Evolutionary conservation across 768 basidiomycete species (phyloP).

Genomic region (Albatrellus ellisii): DNA sequence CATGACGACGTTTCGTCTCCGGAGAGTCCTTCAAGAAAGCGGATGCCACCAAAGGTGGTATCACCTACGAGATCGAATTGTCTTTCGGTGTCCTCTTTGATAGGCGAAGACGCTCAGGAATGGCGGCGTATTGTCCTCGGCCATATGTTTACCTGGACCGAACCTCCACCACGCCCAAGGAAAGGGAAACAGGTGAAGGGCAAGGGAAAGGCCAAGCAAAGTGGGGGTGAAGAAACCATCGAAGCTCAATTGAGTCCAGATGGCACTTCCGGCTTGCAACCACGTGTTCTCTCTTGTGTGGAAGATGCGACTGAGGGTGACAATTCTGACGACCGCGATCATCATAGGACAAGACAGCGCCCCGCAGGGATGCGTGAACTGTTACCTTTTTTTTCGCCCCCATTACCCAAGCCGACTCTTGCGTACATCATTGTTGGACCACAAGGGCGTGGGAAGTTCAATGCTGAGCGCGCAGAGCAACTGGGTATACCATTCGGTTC

Average conservation of each 20-base stretch:
- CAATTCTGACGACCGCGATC: neutral
- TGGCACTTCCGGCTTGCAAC: neutral
- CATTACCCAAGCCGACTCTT: conserved; percentile 12
- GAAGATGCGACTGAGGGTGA: neutral
- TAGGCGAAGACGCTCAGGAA: conserved; percentile 33
- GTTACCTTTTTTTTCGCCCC: conserved; percentile 2
- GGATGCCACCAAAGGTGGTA: conserved; percentile 2
- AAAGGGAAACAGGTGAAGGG: neutral
- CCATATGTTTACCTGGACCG: conserved; percentile 38
- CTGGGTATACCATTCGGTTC: conserved; percentile 60
- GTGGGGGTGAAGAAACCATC: neutral
- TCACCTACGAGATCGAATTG: conserved; percentile 17
- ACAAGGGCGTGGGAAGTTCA: conserved; percentile 50
- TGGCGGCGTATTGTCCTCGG: conserved; percentile 41
- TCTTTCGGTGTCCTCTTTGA: conserved; percentile 23
- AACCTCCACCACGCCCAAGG: conserved; percentile 4
- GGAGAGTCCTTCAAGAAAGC: conserved; percentile 15
- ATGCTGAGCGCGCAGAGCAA: conserved; percentile 45
- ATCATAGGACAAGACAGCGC: conserved; percentile 1
- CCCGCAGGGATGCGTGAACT: conserved; percentile 5
- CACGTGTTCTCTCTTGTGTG: conserved; percentile 8
- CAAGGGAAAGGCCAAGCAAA: conserved; percentile 6
- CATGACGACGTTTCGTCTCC: conserved; percentile 14
- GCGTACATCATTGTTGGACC: conserved; percentile 32
- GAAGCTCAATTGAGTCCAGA: neutral